Conservation (phyloP, 345 rosid genomes). For the Microcos paniculata region DNA sequence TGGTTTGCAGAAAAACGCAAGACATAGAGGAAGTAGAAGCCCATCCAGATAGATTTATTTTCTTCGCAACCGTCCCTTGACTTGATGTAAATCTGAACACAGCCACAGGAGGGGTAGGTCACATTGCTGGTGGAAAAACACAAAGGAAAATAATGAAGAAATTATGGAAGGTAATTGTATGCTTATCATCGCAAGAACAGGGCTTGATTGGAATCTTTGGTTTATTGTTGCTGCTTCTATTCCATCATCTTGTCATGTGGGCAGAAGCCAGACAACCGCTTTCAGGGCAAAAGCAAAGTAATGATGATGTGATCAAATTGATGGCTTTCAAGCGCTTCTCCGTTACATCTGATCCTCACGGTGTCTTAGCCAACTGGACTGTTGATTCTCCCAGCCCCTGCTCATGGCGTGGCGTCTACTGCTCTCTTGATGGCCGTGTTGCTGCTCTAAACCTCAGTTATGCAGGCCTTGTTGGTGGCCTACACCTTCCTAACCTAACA, state of each 20-base stretch:
- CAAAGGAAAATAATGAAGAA: conserved; percentile 32
- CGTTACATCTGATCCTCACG: conserved; percentile 58
- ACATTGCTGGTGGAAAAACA: not conserved
- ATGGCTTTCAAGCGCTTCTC: conserved; percentile 66
- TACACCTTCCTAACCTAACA: conserved; percentile 53
- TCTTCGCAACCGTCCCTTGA: conserved; percentile 5
- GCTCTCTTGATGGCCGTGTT: conserved; percentile 52
- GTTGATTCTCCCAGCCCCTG: conserved; percentile 43
- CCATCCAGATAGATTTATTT: not conserved
- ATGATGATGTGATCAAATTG: conserved; percentile 43
- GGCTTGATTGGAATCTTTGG: conserved; percentile 19
- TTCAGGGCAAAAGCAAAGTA: conserved; percentile 22
- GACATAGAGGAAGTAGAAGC: not conserved
- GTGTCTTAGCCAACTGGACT: conserved; percentile 53
- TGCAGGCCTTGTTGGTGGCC: conserved; percentile 48
- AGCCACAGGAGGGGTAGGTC: not conserved
- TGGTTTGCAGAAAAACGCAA: not conserved
- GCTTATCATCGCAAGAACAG: conserved; percentile 8
- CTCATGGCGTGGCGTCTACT: conserved; percentile 72
- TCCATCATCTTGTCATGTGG: conserved; percentile 18
- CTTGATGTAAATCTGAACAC: conserved; percentile 12
- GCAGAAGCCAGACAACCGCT: conserved; percentile 32
- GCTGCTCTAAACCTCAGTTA: conserved; percentile 50
- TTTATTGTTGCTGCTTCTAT: conserved; percentile 25
- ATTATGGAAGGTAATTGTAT: conserved; percentile 20